Evolutionary conservation across 805 yeast species (phyloP).

Genomic region (Metschnikowia lochheadii): DNA sequence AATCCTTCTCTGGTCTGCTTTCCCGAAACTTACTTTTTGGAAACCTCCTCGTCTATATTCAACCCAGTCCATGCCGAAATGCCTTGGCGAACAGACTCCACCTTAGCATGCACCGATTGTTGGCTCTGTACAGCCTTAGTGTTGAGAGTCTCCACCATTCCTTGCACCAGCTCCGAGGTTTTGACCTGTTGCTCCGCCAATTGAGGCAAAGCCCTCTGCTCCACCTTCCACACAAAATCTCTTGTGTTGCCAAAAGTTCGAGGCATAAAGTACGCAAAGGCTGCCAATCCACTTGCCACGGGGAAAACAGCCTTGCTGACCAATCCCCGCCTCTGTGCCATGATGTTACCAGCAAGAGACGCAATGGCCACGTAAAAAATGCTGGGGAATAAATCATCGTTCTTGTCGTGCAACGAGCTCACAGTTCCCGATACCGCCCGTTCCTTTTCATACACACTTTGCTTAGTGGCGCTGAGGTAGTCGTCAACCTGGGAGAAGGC

Average conservation of each 20-base stretch:
- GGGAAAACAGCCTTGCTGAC: slow-evolving; percentile 56
- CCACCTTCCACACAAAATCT: slow-evolving; percentile 54
- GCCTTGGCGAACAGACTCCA: slow-evolving; percentile 36
- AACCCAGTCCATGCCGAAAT: slow-evolving; percentile 63
- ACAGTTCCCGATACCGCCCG: slow-evolving; percentile 59
- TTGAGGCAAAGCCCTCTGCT: slow-evolving; percentile 56
- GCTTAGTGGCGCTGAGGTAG: slow-evolving; percentile 46
- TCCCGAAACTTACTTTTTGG: neutral
- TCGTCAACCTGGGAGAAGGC: slow-evolving; percentile 23
- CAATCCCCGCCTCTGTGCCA: slow-evolving; percentile 64
- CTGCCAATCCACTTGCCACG: slow-evolving; percentile 51
- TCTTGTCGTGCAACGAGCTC: slow-evolving; percentile 56
- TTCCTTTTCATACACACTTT: slow-evolving; percentile 55
- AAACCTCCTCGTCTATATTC: slow-evolving; percentile 59
- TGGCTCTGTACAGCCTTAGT: slow-evolving; percentile 36
- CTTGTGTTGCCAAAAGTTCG: slow-evolving; percentile 62
- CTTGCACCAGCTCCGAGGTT: slow-evolving; percentile 32
- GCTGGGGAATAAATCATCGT: slow-evolving; percentile 71
- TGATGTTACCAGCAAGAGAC: slow-evolving; percentile 64
- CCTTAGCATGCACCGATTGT: too few species aligned
- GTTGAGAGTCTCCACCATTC: slow-evolving; percentile 42
- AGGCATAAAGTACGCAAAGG: slow-evolving; percentile 72
- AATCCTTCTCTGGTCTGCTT: too few species aligned
- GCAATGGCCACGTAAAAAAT: slow-evolving; percentile 65
- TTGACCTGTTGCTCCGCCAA: slow-evolving; percentile 59